A percentile compares a stretch with the other conserved stretches of the same genome.
phyloP scores from a whole-genome alignment of 164 flowering plant species.

The Platanus orientalis region DNA sequence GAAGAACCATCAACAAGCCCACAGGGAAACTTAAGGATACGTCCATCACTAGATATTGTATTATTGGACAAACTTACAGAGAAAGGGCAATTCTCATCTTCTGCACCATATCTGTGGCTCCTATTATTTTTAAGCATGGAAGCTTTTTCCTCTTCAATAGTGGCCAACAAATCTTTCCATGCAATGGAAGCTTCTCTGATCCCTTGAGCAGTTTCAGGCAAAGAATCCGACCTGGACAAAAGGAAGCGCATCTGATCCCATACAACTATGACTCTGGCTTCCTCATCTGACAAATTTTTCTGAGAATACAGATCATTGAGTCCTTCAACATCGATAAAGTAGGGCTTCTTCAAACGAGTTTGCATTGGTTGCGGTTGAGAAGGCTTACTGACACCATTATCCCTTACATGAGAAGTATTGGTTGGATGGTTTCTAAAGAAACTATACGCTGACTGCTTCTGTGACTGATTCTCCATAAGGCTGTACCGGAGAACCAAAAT shows the following conservation, averaged over 20 bases:
- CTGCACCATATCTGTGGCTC: conserved; percentile 5
- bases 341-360: conserved; percentile 29
- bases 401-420: conserved; percentile 10
- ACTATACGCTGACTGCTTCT: conserved; percentile 45
- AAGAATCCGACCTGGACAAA: conserved; percentile 64
- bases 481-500: conserved; percentile 54
- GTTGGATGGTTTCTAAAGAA: conserved; percentile 45
- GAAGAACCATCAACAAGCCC: conserved; percentile 86
- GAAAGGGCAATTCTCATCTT: conserved; percentile 43
- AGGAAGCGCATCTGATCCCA: conserved; percentile 61
- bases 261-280: conserved; percentile 39
- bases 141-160: conserved; percentile 37
- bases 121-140: conserved; percentile 10
- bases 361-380: conserved; percentile 11
- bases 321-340: conserved; percentile 42
- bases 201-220: conserved; percentile 75
- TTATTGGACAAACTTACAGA: conserved; percentile 33
- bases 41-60: conserved; percentile 19
- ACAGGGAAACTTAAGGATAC: conserved; percentile 64
- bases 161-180: conserved; percentile 51
- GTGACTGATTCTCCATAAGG: conserved; percentile 29
- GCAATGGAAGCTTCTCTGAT: conserved; percentile 74
- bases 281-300: conserved; percentile 34
- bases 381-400: conserved; percentile 2
- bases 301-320: conserved; percentile 39